These are phyloP conservation scores for Coprinellus micaceus DNA, from an alignment of 768 basidiomycete genomes.

Conservation along the genomic window DNA sequence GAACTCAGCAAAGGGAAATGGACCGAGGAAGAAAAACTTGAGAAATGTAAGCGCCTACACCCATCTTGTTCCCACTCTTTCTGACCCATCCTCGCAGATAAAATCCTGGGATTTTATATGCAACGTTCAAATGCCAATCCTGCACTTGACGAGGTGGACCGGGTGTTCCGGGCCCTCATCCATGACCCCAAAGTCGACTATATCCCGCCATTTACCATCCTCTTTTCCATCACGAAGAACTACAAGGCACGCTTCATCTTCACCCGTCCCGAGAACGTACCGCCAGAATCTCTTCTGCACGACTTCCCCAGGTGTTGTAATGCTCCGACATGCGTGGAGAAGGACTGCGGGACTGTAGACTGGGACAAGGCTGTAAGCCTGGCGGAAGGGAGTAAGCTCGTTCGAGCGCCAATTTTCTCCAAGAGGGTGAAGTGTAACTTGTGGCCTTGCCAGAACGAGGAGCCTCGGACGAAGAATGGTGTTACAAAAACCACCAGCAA, in stretches of 20 bases:
- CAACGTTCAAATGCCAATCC: constrained; percentile 5
- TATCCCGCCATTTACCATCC: constrained; percentile 17
- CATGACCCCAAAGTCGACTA: constrained; percentile 17
- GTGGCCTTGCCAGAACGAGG: constrained; percentile 14
- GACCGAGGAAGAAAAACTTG: constrained; percentile 14
- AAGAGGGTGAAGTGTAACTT: constrained; percentile 17
- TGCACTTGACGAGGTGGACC: constrained; percentile 19
- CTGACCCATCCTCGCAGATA: too few relatives aligned
- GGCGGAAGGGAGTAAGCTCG: constrained; percentile 7
- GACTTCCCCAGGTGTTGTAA: constrained; percentile 15
- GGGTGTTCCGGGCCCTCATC: constrained; percentile 18
- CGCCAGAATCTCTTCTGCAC: constrained; percentile 10
- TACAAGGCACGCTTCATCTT: constrained; percentile 16
- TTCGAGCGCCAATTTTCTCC: constrained; percentile 10
- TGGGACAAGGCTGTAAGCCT: constrained; percentile 13
- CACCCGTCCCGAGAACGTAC: constrained; percentile 13
- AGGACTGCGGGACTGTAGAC: constrained; percentile 16
- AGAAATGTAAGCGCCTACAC: constrained; percentile 13
- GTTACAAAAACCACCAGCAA: too few relatives aligned
- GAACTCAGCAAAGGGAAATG: constrained; percentile 18
- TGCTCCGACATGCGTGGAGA: constrained; percentile 8
- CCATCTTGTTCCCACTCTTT: background rate
- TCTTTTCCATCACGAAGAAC: constrained; percentile 1
- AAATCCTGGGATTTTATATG: background rate
- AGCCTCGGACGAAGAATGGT: background rate